phyloP scores from a whole-genome alignment of 768 basidiomycete genomes.

The Amanita subjunquillea region DNA sequence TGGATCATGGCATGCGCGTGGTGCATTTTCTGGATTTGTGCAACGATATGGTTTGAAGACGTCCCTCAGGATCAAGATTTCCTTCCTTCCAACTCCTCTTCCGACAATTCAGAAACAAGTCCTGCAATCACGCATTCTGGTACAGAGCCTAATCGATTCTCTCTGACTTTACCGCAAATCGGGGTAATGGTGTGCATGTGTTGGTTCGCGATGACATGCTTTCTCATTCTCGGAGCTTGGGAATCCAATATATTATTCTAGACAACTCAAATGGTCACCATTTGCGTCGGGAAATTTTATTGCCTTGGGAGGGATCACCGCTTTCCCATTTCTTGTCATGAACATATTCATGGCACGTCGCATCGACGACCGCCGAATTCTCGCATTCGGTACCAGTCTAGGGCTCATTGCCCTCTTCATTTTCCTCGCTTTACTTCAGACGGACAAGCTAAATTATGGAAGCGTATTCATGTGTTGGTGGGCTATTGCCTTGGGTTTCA shows the following conservation, averaged over 20 bases:
- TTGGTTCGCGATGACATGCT: conserved; percentile 61
- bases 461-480: conserved; percentile 43
- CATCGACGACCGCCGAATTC: conserved; percentile 49
- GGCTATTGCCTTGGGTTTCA: conserved; percentile 61
- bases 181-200: conserved; percentile 56
- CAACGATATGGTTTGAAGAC: conserved; percentile 27
- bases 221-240: conserved; percentile 63
- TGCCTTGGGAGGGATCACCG: conserved; percentile 50
- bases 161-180: conserved; percentile 14
- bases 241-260: conserved; percentile 43
- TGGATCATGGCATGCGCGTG: conserved; percentile 56
- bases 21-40: conserved; percentile 37
- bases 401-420: conserved; percentile 44
- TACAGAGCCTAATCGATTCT: background rate
- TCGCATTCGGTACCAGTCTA: conserved; percentile 39
- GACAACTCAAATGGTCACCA: conserved; percentile 43
- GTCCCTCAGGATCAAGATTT: conserved; percentile 13
- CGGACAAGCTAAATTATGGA: conserved; percentile 33
- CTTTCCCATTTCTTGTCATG: conserved; percentile 57
- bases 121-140: background rate
- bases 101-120: background rate
- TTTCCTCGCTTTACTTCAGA: conserved; percentile 34
- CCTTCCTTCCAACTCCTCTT: background rate
- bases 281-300: conserved; percentile 63
- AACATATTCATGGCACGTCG: conserved; percentile 49